These are phyloP conservation scores for Trebouxia sp. DNA, from an alignment of 139 green algal genomes.

Conservation along the genomic window DNA sequence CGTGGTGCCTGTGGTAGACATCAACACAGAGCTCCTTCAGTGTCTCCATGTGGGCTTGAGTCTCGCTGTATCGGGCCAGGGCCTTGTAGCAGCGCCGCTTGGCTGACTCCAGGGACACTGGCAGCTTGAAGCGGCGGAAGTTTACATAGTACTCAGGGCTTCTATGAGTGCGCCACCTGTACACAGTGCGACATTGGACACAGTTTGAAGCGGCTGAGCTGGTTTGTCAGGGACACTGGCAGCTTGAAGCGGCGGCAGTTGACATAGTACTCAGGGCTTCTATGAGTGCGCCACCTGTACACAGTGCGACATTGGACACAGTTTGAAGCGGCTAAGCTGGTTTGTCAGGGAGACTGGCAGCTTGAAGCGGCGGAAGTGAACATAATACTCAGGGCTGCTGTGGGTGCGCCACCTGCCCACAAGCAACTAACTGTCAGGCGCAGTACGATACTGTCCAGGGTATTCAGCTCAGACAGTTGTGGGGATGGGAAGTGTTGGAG, in stretches of 20 bases:
- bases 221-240: constrained; percentile 9
- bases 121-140: constrained; percentile 16
- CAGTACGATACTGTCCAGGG: no score
- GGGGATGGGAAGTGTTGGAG: no score
- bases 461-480: no score
- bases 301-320: no score
- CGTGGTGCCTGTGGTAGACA: constrained; percentile 11
- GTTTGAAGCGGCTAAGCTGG: no score
- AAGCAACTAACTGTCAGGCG: no score
- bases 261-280: background rate
- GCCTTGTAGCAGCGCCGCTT: constrained; percentile 26
- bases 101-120: constrained; percentile 4
- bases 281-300: background rate
- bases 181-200: background rate
- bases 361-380: background rate
- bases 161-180: background rate
- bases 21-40: constrained; percentile 20
- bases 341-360: constrained; percentile 8
- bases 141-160: constrained; percentile 23
- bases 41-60: background rate
- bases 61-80: constrained; percentile 5
- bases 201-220: no score
- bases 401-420: background rate
- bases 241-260: background rate
- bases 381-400: background rate